Percentiles rank a stretch among this genome's conserved stretches.
Conservation (phyloP, 495 filamentous ascomycete genomes). For the Aspergillus carlsbadensis region DNA sequence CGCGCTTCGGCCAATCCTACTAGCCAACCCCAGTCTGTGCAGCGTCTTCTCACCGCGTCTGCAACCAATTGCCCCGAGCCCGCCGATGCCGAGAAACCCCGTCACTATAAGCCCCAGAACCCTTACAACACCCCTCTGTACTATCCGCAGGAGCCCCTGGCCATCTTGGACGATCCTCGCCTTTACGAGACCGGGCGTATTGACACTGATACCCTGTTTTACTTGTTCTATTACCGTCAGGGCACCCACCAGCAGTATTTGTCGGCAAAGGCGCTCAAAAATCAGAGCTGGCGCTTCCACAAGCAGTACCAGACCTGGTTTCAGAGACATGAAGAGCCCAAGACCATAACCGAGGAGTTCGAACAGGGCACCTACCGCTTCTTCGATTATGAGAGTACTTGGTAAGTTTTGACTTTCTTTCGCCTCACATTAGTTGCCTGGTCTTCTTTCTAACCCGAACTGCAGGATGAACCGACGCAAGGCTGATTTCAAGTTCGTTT, state of each 20-base stretch:
- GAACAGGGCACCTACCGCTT: constrained; percentile 98
- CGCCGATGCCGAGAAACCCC: constrained; percentile 76
- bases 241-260: constrained; percentile 94
- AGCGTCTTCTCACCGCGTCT: constrained; percentile 71
- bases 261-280: constrained; percentile 92
- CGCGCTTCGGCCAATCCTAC: constrained; percentile 43
- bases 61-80: constrained; percentile 69
- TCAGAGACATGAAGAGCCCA: constrained; percentile 95
- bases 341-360: constrained; percentile 96
- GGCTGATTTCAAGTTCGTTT: constrained; percentile 97
- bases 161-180: constrained; percentile 86
- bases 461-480: constrained; percentile 98
- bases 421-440: constrained; percentile 7
- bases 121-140: constrained; percentile 76
- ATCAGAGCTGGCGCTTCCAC: constrained; percentile 97
- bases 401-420: constrained; percentile 57
- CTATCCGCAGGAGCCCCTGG: constrained; percentile 87
- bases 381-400: constrained; percentile 99
- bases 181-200: constrained; percentile 75
- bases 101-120: constrained; percentile 77
- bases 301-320: constrained; percentile 99
- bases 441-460: constrained; percentile 13
- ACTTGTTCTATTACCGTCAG: constrained; percentile 98
- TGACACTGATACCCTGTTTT: constrained; percentile 96
- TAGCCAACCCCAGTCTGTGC: constrained; percentile 59